Evolutionary conservation across 2,329 filamentous ascomycete genomes (phyloP).

Genomic region (Pseudogymnoascus sp.): DNA sequence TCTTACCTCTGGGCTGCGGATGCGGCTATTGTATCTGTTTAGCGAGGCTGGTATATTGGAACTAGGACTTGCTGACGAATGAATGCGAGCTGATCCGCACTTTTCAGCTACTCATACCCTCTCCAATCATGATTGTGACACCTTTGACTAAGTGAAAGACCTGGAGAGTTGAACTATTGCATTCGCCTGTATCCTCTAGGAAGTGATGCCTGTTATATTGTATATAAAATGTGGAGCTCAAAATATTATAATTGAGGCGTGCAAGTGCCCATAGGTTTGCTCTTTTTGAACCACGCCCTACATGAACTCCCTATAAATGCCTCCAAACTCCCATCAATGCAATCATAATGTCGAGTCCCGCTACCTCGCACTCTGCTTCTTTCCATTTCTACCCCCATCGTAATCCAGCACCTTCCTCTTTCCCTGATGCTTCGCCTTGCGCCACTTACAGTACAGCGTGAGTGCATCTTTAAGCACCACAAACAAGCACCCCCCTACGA

Average conservation of each 20-base stretch:
- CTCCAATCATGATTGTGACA: neutral
- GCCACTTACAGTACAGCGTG: conserved; percentile 56
- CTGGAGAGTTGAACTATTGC: neutral
- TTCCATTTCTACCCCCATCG: conserved; percentile 1
- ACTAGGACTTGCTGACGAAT: conserved; percentile 8
- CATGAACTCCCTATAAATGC: neutral
- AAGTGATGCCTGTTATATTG: neutral
- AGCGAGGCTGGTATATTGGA: conserved; percentile 8
- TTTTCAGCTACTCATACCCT: conserved; percentile 2
- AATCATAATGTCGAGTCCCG: neutral
- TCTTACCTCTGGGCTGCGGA: neutral
- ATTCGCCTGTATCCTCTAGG: neutral
- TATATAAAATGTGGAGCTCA: neutral
- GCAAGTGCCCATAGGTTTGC: neutral
- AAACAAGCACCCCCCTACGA: conserved; percentile 82
- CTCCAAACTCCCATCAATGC: conserved; percentile 2
- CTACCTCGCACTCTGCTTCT: neutral
- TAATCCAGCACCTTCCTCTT: conserved; percentile 42
- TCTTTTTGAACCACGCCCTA: neutral
- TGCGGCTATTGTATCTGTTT: conserved; percentile 8
- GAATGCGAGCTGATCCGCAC: conserved; percentile 7
- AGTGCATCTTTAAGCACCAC: conserved; percentile 70
- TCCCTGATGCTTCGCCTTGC: conserved; percentile 49
- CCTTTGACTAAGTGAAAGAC: neutral
- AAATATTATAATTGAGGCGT: neutral